Evolutionary conservation across 2,329 filamentous ascomycete species (phyloP), one percentile per base, ranked within the genome.

Genomic region (Aspergillus caelatus): DNA sequence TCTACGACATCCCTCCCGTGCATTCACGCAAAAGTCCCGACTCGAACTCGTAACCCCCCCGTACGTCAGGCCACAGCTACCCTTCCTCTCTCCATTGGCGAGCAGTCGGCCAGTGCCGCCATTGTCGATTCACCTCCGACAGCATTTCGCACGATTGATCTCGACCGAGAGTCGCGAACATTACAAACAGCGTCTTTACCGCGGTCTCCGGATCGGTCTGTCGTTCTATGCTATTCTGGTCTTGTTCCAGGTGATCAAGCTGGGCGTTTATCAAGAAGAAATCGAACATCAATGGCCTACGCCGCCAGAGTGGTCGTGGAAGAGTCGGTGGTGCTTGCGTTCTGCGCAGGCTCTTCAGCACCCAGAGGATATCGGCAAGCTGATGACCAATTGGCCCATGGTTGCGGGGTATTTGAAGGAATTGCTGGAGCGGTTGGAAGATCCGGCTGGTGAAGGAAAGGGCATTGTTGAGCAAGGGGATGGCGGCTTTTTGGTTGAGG

Each of bases 211-310:
- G 71, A 83, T 91, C 34, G 89, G 89, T 46, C 80, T 89, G 36
- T 91, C 91, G 68, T 92, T 91, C 46, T 94, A 89, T 84, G 85
- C 88, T 16, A 85, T 89, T 46, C 76, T 88, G 9, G 80, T 85
- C 52, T 85, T 90, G 63, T 77, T 88, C 48, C 80, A 86, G 45
- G 80, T 91, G 11, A 86, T 89, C 45, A 84, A 85, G 67, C 86
- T 88, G 66, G 89, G 89, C 19, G 74, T 93, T 41, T 84, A 90
- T 72, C 89, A 94, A 72, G 92, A 96, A 77, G 81, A 84, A 64
- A 82, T 92, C 52, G 93, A 97, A 79, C 85, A 89, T 55, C 82
- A 86, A 58, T 92, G 89, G 74, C 93, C 93, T 0, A 94, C 92
- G 1, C 94, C 94, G 1, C 85, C 86, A 30, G 94, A 96, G 75